phyloP scores from a whole-genome alignment of 2,329 filamentous ascomycete genomes.

The Ophiosphaerella korrae region DNA sequence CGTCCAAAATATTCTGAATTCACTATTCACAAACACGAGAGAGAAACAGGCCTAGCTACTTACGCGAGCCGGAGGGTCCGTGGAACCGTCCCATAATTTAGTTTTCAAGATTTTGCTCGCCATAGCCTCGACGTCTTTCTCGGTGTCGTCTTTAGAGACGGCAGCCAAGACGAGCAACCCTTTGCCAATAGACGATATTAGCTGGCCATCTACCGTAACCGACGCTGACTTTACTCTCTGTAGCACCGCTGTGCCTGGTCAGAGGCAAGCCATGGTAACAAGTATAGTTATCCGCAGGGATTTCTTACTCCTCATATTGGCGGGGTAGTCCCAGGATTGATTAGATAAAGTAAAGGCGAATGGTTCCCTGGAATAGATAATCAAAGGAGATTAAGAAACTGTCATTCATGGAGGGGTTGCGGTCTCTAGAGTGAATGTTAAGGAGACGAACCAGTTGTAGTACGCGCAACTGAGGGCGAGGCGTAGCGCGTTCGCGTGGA shows the following conservation, averaged over 20 bases:
- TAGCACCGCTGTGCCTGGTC: constrained; percentile 70
- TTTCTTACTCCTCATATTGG: constrained; percentile 29
- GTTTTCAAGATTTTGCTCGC: constrained; percentile 87
- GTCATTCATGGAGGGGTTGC: no score
- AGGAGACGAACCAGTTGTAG: no score
- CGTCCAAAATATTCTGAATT: no score
- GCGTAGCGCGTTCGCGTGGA: no score
- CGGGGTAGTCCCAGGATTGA: constrained; percentile 11
- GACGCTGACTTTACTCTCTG: constrained; percentile 95
- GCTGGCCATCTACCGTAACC: constrained; percentile 88
- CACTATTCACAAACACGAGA: no score
- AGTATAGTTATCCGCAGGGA: constrained; percentile 9
- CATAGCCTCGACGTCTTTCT: constrained; percentile 83
- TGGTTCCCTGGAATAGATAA: no score
- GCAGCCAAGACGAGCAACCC: constrained; percentile 91
- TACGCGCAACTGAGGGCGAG: no score
- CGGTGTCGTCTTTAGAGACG: constrained; percentile 85
- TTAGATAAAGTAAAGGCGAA: background rate
- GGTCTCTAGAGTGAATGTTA: no score
- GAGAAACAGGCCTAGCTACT: background rate
- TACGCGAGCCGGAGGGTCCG: constrained; percentile 55
- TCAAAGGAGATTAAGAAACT: background rate
- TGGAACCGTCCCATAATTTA: constrained; percentile 86
- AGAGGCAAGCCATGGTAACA: constrained; percentile 24
- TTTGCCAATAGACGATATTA: constrained; percentile 88